Evolutionary conservation across 306 rosid genomes (phyloP).

Genomic region (Corylus heterophylla): DNA sequence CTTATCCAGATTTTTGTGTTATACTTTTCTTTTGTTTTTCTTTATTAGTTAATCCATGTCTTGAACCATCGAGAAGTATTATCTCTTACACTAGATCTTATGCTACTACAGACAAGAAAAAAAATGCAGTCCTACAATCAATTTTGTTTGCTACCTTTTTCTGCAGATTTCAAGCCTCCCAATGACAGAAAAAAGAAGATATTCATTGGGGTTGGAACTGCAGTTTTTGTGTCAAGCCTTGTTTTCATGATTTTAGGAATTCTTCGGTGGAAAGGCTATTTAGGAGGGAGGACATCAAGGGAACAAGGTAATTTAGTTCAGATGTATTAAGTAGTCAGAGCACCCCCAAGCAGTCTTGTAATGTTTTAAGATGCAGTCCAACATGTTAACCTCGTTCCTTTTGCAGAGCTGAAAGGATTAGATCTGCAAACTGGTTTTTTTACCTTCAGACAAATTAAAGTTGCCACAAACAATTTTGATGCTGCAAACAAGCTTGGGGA

Average conservation of each 20-base stretch:
- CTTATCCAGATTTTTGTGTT: background rate
- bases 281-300: slow-evolving; percentile 3
- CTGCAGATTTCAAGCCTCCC: slow-evolving; percentile 23
- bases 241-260: slow-evolving; percentile 11
- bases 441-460: slow-evolving; percentile 28
- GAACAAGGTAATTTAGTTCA: slow-evolving; percentile 22
- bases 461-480: slow-evolving; percentile 58
- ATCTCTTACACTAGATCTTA: too few species aligned
- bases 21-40: too few species aligned
- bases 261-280: slow-evolving; percentile 26
- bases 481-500: slow-evolving; percentile 61
- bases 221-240: background rate
- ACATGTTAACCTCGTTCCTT: background rate
- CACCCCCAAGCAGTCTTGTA: slow-evolving; percentile 3
- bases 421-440: slow-evolving; percentile 26
- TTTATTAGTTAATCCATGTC: too few species aligned
- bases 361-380: background rate
- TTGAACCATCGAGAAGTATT: too few species aligned
- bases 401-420: slow-evolving; percentile 19
- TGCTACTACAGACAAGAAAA: too few species aligned
- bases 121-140: background rate
- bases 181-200: background rate
- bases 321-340: background rate
- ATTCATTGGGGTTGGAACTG: slow-evolving; percentile 7
- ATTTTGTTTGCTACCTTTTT: background rate